Conservation (phyloP, 2,329 filamentous ascomycete genomes). For the Orbilia ellipsospora region DNA sequence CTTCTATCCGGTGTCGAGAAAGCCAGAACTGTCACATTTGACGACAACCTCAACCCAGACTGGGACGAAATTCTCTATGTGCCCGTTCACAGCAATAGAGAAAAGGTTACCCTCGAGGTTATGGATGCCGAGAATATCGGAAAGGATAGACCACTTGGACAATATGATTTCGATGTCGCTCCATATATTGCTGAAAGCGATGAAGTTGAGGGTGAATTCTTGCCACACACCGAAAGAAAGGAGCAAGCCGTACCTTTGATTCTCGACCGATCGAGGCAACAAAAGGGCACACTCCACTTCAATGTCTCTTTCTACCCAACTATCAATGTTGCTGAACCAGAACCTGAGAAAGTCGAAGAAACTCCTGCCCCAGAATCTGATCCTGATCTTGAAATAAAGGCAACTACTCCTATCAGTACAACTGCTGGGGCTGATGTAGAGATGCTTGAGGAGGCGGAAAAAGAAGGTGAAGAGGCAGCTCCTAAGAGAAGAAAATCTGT, state of each 20-base stretch:
- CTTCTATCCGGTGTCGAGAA: constrained; percentile 90
- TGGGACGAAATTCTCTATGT: constrained; percentile 97
- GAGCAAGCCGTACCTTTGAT: constrained; percentile 75
- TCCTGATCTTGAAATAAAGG: constrained; percentile 55
- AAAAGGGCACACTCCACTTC: constrained; percentile 84
- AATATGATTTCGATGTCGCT: constrained; percentile 78
- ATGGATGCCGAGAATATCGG: constrained; percentile 96
- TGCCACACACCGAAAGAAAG: constrained; percentile 80
- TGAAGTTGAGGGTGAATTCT: constrained; percentile 75
- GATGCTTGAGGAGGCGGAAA: constrained; percentile 65
- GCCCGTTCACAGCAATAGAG: constrained; percentile 83
- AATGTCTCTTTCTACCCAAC: constrained; percentile 91
- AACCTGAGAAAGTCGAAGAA: constrained; percentile 76
- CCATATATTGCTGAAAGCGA: constrained; percentile 84
- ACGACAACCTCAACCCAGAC: constrained; percentile 93
- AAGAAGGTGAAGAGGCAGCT: constrained; percentile 59
- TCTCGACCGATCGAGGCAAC: constrained; percentile 76
- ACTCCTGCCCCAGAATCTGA: constrained; percentile 23
- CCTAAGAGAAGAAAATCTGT: constrained; percentile 70
- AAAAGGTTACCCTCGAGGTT: constrained; percentile 88
- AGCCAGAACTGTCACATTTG: constrained; percentile 91
- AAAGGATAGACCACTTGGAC: constrained; percentile 87
- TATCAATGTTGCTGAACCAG: constrained; percentile 86
- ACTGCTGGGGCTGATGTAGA: constrained; percentile 62
- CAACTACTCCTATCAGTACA: constrained; percentile 56